Evolutionary conservation across 352 stramenopile genomes (phyloP).

Genomic region (Globisporangium paroecandrum): DNA sequence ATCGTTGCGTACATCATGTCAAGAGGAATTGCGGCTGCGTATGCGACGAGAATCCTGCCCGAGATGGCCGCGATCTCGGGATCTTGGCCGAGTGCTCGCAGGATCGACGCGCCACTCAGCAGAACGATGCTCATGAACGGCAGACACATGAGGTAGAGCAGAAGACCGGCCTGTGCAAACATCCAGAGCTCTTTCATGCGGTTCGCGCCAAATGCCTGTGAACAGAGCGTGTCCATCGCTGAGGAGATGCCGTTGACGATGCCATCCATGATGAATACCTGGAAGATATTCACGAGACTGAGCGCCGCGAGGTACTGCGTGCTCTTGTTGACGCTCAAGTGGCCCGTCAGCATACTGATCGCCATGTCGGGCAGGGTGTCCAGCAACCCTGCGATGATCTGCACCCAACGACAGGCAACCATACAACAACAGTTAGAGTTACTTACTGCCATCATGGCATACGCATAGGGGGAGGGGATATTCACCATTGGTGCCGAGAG

Average conservation of each 20-base stretch:
- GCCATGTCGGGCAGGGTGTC: conserved; percentile 36
- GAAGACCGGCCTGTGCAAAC: conserved; percentile 32
- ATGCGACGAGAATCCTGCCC: conserved; percentile 21
- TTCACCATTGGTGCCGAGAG: conserved; percentile 20
- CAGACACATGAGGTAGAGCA: conserved; percentile 20
- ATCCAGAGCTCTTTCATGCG: conserved; percentile 36
- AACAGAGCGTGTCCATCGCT: conserved; percentile 38
- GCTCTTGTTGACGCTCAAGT: conserved; percentile 27
- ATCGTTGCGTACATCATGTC: conserved; percentile 23
- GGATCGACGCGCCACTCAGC: conserved; percentile 23
- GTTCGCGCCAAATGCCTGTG: conserved; percentile 35
- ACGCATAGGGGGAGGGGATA: not conserved
- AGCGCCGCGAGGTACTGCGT: conserved; percentile 35
- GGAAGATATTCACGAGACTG: conserved; percentile 19
- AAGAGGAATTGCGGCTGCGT: conserved; percentile 24
- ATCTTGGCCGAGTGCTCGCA: conserved; percentile 34
- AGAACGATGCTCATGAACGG: conserved; percentile 16
- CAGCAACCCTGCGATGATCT: conserved; percentile 30
- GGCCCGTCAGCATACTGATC: conserved; percentile 36
- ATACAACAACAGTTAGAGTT: not conserved
- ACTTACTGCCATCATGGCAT: not conserved
- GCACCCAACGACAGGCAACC: not conserved
- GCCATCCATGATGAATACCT: conserved; percentile 20
- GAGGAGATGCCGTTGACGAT: conserved; percentile 25
- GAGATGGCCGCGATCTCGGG: conserved; percentile 24